Evolutionary conservation across 1,139 yeast genomes (phyloP).

Genomic region (Saccharomycopsis crataegensis): DNA sequence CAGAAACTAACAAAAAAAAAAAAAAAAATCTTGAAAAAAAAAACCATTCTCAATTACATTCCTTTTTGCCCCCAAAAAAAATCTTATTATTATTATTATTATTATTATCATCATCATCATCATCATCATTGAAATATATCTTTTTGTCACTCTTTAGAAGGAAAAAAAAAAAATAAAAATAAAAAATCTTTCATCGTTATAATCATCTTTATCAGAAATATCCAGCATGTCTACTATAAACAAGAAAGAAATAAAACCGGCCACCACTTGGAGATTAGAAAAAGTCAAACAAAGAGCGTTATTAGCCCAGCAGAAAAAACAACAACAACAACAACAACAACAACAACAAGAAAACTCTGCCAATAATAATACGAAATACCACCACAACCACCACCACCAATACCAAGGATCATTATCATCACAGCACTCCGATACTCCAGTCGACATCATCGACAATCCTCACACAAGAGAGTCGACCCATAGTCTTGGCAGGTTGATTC

Average conservation of each 20-base stretch:
- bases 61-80: too few relatives aligned
- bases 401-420: slow-evolving; percentile 4
- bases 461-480: slow-evolving; percentile 31
- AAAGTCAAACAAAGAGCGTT: slow-evolving; percentile 15
- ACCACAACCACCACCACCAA: not conserved
- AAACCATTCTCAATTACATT: too few relatives aligned
- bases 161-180: too few relatives aligned
- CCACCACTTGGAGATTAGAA: slow-evolving; percentile 19
- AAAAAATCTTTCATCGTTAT: too few relatives aligned
- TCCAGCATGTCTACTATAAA: not conserved
- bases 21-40: too few relatives aligned
- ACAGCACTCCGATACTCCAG: not conserved
- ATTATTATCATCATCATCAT: too few relatives aligned
- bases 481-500: slow-evolving; percentile 12
- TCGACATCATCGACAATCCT: not conserved
- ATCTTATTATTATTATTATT: too few relatives aligned
- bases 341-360: not conserved
- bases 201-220: too few relatives aligned
- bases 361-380: not conserved
- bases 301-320: not conserved
- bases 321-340: not conserved
- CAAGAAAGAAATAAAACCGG: slow-evolving; percentile 15
- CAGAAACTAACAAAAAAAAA: too few relatives aligned
- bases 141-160: too few relatives aligned
- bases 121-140: too few relatives aligned